Evolutionary conservation across 1,139 yeast species (phyloP).

Genomic region (Protomyces inundatus): DNA sequence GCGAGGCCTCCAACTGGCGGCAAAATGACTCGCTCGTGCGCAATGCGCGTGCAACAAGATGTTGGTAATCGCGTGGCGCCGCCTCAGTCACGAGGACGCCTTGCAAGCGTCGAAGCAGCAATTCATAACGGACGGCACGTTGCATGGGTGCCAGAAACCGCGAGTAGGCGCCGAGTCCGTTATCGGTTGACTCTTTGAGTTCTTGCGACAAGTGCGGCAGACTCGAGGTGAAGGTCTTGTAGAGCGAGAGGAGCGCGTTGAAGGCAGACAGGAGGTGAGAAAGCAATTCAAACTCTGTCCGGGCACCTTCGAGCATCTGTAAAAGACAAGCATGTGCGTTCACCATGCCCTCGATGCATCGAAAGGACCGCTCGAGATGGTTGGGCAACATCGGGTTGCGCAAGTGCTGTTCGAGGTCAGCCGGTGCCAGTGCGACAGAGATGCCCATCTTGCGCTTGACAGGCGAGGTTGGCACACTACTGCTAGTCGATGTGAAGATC

Average conservation of each 20-base stretch:
- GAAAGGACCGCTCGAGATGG: slow-evolving; percentile 21
- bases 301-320: slow-evolving; percentile 3
- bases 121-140: slow-evolving; percentile 14
- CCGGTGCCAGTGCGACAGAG: background rate
- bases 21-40: slow-evolving; percentile 10
- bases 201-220: slow-evolving; percentile 7
- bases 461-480: background rate
- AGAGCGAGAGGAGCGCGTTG: slow-evolving; percentile 5
- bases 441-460: background rate
- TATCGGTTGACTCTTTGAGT: slow-evolving; percentile 11
- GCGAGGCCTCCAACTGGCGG: slow-evolving; percentile 7
- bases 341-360: slow-evolving; percentile 14
- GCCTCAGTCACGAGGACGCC: slow-evolving; percentile 5
- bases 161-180: slow-evolving; percentile 16
- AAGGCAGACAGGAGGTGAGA: slow-evolving; percentile 9
- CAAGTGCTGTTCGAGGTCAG: slow-evolving; percentile 7
- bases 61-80: background rate
- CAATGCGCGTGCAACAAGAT: background rate
- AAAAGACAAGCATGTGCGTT: slow-evolving; percentile 13
- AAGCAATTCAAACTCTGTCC: background rate
- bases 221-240: slow-evolving; percentile 11
- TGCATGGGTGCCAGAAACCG: slow-evolving; percentile 25
- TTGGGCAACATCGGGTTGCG: slow-evolving; percentile 17
- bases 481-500: background rate
- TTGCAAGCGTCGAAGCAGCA: slow-evolving; percentile 2